These are phyloP conservation scores for Hypoxylon sp. DNA, from an alignment of 2,329 filamentous ascomycete genomes.

Conservation along the genomic window DNA sequence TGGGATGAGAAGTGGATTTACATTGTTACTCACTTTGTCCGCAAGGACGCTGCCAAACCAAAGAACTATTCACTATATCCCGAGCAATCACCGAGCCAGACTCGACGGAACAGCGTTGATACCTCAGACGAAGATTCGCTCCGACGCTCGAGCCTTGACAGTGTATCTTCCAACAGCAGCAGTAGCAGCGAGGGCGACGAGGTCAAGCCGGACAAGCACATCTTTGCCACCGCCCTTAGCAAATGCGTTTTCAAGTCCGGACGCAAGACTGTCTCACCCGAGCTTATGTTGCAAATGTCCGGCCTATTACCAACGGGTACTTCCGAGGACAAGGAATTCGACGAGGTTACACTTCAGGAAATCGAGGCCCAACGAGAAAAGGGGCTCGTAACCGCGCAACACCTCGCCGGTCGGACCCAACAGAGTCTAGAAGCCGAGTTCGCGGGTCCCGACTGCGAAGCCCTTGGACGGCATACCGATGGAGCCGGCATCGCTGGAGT, in stretches of 20 bases:
- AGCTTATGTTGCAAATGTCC: constrained; percentile 71
- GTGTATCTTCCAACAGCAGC: constrained; percentile 26
- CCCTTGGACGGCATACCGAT: constrained; percentile 56
- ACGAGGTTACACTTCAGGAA: constrained; percentile 47
- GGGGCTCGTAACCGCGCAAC: constrained; percentile 54
- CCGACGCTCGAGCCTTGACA: constrained; percentile 26
- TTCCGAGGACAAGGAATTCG: constrained; percentile 25
- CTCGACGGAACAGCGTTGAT: constrained; percentile 20
- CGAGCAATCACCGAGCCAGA: constrained; percentile 46
- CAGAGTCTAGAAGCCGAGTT: constrained; percentile 54
- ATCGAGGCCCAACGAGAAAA: constrained; percentile 55
- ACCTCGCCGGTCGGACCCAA: constrained; percentile 50
- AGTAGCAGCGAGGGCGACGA: constrained; percentile 17
- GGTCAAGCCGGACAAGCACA: constrained; percentile 42
- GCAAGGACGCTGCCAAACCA: constrained; percentile 56
- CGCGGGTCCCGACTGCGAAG: constrained; percentile 50
- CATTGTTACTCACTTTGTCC: constrained; percentile 67
- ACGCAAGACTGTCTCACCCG: constrained; percentile 75
- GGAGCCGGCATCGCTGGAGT: constrained; percentile 56
- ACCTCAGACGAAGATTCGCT: constrained; percentile 28
- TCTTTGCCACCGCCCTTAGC: constrained; percentile 67
- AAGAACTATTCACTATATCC: constrained; percentile 54
- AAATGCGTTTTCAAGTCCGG: constrained; percentile 74
- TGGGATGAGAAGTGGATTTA: constrained; percentile 73
- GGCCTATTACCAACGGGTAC: constrained; percentile 69